A percentile compares a stretch with the other conserved stretches of the same genome.
These are phyloP conservation scores for Hanseniaspora lachancei DNA, from an alignment of 805 yeast species.

Conservation along the genomic window DNA sequence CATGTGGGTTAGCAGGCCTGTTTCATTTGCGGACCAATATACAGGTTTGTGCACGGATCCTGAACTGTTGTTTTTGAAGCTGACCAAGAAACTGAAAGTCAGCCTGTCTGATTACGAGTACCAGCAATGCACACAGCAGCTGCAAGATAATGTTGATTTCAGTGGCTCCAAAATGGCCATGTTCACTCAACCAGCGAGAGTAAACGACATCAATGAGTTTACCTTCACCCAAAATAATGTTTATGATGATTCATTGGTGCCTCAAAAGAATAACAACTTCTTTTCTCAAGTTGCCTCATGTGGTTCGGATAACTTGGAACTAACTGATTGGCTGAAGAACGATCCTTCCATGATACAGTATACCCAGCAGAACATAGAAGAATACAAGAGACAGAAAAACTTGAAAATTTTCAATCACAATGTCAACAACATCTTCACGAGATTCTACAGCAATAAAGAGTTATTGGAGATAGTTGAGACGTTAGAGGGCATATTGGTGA, in stretches of 20 bases:
- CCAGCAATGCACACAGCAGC: slow-evolving; percentile 19
- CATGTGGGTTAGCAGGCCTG: slow-evolving; percentile 40
- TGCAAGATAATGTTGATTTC: slow-evolving; percentile 6
- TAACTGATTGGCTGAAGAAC: slow-evolving; percentile 13
- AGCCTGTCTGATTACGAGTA: slow-evolving; percentile 40
- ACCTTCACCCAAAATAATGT: neutral
- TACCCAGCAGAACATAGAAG: slow-evolving; percentile 5
- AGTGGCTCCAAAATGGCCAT: neutral
- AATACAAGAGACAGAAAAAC: neutral
- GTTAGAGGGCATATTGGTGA: slow-evolving; percentile 23
- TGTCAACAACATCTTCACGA: slow-evolving; percentile 17
- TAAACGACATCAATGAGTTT: slow-evolving; percentile 22
- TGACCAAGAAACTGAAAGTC: slow-evolving; percentile 41
- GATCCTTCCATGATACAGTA: slow-evolving; percentile 15
- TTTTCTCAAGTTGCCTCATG: slow-evolving; percentile 3
- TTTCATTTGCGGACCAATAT: slow-evolving; percentile 30
- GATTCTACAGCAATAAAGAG: slow-evolving; percentile 22
- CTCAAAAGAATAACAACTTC: neutral
- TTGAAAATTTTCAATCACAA: slow-evolving; percentile 9
- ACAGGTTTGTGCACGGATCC: slow-evolving; percentile 46
- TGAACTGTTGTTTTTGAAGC: slow-evolving; percentile 34
- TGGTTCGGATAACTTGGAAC: neutral
- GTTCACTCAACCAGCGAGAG: slow-evolving; percentile 10
- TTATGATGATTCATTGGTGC: neutral
- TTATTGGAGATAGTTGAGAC: slow-evolving; percentile 22